Percentiles rank a stretch among this genome's conserved stretches.
These are phyloP conservation scores for Fusarium tupiense DNA, from an alignment of 2,329 filamentous ascomycete genomes.

Conservation along the genomic window DNA sequence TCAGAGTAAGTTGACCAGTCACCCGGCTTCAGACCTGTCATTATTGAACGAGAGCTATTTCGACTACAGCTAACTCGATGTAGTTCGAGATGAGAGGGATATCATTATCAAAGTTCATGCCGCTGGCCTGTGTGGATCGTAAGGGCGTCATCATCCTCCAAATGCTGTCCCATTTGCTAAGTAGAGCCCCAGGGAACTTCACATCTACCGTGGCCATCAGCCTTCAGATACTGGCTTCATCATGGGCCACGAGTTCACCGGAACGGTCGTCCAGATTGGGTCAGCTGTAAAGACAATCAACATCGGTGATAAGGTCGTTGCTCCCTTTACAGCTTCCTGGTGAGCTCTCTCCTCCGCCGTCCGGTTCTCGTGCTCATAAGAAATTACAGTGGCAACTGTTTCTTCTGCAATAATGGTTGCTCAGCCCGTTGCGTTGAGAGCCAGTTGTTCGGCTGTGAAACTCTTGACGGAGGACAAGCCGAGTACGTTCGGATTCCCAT, in stretches of 20 bases:
- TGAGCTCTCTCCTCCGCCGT: conserved; percentile 49
- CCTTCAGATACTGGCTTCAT: conserved; percentile 70
- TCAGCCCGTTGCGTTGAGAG: conserved; percentile 80
- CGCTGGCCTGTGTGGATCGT: conserved; percentile 90
- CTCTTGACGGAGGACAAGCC: conserved; percentile 81
- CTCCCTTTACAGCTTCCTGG: conserved; percentile 86
- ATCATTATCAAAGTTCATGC: conserved; percentile 85
- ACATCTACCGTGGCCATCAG: conserved; percentile 86
- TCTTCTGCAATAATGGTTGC: conserved; percentile 82
- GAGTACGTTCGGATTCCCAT: conserved; percentile 84
- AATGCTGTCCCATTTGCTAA: not conserved
- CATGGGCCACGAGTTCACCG: conserved; percentile 90
- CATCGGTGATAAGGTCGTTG: conserved; percentile 81
- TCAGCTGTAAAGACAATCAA: conserved; percentile 73
- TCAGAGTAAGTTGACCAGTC: conserved; percentile 53
- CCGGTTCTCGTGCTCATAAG: not conserved
- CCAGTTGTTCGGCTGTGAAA: conserved; percentile 74
- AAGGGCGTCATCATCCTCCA: conserved; percentile 43
- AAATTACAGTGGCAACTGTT: conserved; percentile 67
- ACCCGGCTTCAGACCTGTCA: not conserved
- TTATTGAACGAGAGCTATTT: not conserved
- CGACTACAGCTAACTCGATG: conserved; percentile 11
- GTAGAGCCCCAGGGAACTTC: conserved; percentile 72
- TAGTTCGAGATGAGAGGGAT: conserved; percentile 75
- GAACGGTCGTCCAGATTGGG: conserved; percentile 75